These are phyloP conservation scores for Aureobasidium zeae DNA, from an alignment of 2,329 filamentous ascomycete species.

Conservation along the genomic window DNA sequence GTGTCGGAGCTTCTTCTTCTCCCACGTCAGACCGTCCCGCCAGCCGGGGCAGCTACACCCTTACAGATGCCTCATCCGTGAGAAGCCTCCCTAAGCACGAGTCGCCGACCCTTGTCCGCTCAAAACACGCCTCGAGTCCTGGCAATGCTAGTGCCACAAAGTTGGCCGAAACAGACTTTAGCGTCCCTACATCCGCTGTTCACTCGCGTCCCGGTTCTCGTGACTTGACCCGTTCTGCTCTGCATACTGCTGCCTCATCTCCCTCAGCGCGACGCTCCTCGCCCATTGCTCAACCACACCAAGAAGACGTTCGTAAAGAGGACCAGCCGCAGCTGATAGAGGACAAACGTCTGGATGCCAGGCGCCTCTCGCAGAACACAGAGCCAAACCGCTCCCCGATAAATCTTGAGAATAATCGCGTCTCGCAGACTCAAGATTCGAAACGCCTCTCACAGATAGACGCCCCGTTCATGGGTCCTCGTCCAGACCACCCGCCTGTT, in stretches of 20 bases:
- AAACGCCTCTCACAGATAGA: slow-evolving; percentile 13
- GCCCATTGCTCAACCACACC: background rate
- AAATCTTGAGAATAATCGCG: slow-evolving; percentile 1
- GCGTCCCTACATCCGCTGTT: slow-evolving; percentile 9
- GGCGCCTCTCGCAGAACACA: background rate
- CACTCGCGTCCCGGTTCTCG: slow-evolving; percentile 14
- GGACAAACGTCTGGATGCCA: background rate
- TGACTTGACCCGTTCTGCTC: slow-evolving; percentile 10
- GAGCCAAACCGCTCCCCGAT: background rate
- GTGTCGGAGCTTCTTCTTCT: slow-evolving; percentile 22
- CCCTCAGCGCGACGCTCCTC: slow-evolving; percentile 7
- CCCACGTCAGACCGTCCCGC: slow-evolving; percentile 64
- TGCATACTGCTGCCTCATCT: slow-evolving; percentile 9
- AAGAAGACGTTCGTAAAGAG: background rate
- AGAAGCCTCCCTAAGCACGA: slow-evolving; percentile 17
- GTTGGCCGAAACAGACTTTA: background rate
- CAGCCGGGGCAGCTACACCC: slow-evolving; percentile 28
- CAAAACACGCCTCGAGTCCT: slow-evolving; percentile 4
- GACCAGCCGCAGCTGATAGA: background rate
- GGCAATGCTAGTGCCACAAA: slow-evolving; percentile 7
- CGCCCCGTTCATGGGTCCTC: slow-evolving; percentile 13
- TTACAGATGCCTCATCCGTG: slow-evolving; percentile 24
- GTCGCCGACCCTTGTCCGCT: slow-evolving; percentile 5
- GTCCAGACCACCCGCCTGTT: background rate
- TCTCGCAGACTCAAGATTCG: background rate